Conservation (phyloP, 306 rosid species). For the Cicer judaicum region DNA sequence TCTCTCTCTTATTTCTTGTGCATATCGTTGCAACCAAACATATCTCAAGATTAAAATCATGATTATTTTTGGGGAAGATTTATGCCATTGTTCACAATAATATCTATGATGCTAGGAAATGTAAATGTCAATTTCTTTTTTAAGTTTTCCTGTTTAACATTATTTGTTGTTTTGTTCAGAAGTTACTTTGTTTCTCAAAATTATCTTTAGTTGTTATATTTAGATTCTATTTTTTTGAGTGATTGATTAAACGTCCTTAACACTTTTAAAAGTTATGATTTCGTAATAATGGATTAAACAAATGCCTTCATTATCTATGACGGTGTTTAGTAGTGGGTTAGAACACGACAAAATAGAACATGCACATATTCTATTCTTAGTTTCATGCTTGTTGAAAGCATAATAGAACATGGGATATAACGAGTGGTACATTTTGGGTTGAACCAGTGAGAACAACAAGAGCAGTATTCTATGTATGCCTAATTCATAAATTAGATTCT, state of each 20-base stretch:
- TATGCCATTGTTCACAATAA: neutral
- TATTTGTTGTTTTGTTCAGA: neutral
- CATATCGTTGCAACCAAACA: neutral
- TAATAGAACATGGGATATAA: neutral
- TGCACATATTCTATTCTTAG: neutral
- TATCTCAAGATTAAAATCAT: neutral
- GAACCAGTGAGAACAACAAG: neutral
- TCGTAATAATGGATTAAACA: neutral
- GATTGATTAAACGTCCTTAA: neutral
- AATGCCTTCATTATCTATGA: neutral
- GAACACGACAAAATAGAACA: neutral
- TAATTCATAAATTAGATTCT: neutral
- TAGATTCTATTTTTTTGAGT: neutral
- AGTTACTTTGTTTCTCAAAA: neutral
- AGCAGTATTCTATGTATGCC: neutral
- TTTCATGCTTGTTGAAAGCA: neutral
- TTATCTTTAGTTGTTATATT: neutral
- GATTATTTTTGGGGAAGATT: conserved; percentile 8
- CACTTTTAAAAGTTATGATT: neutral
- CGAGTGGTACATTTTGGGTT: neutral
- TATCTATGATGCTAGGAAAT: neutral
- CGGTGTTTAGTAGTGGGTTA: neutral
- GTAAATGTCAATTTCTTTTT: neutral
- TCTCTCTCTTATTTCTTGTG: neutral
- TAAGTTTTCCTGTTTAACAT: neutral